Conservation (phyloP, 306 rosid genomes). For the Lotus japonicus region DNA sequence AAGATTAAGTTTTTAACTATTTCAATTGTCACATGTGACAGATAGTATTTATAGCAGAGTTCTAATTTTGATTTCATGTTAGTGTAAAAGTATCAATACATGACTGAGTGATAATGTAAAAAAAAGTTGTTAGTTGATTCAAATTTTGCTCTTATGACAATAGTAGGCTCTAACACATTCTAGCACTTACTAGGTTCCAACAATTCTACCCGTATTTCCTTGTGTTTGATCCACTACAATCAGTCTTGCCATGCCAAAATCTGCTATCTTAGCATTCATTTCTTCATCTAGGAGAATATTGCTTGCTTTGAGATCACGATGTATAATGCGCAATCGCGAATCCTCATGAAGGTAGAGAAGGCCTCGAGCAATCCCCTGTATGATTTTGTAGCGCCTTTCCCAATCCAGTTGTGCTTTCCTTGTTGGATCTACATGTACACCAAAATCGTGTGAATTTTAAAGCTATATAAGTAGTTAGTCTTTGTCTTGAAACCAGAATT, state of each 20-base stretch:
- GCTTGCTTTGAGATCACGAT: too few species aligned
- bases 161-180: background rate
- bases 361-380: too few species aligned
- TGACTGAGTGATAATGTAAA: background rate
- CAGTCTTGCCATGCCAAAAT: constrained; percentile 17
- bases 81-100: background rate
- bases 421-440: constrained; percentile 17
- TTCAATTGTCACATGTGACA: too few species aligned
- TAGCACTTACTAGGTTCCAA: constrained; percentile 27
- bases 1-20: too few species aligned
- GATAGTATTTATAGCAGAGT: too few species aligned
- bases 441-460: background rate
- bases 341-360: too few species aligned
- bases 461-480: background rate
- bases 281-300: too few species aligned
- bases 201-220: background rate
- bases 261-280: constrained; percentile 7
- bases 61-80: background rate
- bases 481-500: too few species aligned
- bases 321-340: too few species aligned
- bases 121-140: background rate
- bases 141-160: background rate
- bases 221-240: constrained; percentile 9
- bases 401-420: too few species aligned
- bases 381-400: too few species aligned